Evolutionary conservation across 2,329 filamentous ascomycete species (phyloP), one percentile per base, ranked within the genome.

Genomic region (Pezicula neosporulosa): DNA sequence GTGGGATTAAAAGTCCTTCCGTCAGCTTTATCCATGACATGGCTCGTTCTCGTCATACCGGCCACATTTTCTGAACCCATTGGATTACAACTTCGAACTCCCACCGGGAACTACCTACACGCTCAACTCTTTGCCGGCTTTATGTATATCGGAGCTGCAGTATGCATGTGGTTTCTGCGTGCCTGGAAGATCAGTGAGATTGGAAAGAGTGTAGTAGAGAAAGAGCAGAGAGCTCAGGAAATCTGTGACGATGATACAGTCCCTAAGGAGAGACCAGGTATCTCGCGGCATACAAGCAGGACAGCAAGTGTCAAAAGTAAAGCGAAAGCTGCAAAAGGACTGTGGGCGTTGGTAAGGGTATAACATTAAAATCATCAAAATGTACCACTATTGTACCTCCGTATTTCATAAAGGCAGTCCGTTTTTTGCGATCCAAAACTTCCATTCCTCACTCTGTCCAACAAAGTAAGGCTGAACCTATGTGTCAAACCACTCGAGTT

Each of bases 41-140:
- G 89, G 89, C 63, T 92, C 24, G 74, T 83, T 6, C 76, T 93
- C 15, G 81, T 86, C 5, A 65, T 90, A 9, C 89, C 89, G 0
- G 81, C 81, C 12, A 89, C 86, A 0, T 90, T 85, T 58, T 78
- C 82, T 36, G 82, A 85, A 58, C 70, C 78, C 0, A 82, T 83
- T 53, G 80, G 73, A 0, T 67, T 84, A 10, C 71, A 80, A 56
- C 74, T 83, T 50, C 73, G 79, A 35, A 66, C 66, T 2, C 67
- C 68, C 2, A 72, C 73, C n/a, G 73, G 72, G 0, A 69, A 72
- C 27, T 86, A 83, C 58, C 71, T 81, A 0, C 75, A 78, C 12
- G 77, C 81, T 2, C 82, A 85, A 60, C 57, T 86, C 1, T 86
- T 83, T 59, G 74, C 78, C 0, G 82, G 80, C 0, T 77, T 77